A percentile compares a stretch with the other conserved stretches of the same genome.
These are phyloP conservation scores for Stentor coeruleus DNA, from an alignment of 73 alveolate genomes.

Conservation along the genomic window DNA sequence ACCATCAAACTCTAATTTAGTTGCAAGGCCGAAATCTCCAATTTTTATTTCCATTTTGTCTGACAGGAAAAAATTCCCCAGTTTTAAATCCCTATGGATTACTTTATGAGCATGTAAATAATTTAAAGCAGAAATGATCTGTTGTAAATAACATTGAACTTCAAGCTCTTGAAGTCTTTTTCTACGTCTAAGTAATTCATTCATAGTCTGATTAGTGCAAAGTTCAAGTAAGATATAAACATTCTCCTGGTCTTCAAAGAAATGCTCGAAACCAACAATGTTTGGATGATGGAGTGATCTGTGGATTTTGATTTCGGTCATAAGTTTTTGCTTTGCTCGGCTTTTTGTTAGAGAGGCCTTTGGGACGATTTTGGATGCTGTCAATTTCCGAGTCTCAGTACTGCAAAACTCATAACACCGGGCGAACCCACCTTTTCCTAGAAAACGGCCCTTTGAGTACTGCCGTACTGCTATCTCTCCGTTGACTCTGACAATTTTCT, in stretches of 20 bases:
- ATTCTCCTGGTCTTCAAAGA: slow-evolving; percentile 85
- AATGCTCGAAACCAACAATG: slow-evolving; percentile 84
- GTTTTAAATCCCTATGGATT: slow-evolving; percentile 95
- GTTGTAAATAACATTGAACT: slow-evolving; percentile 85
- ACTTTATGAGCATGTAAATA: slow-evolving; percentile 91
- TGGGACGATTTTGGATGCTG: slow-evolving; percentile 78
- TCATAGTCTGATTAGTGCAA: slow-evolving; percentile 84
- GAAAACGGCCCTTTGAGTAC: slow-evolving; percentile 53
- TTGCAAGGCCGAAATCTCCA: slow-evolving; percentile 99
- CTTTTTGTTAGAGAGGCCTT: slow-evolving; percentile 59
- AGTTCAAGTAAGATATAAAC: slow-evolving; percentile 86
- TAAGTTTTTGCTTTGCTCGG: slow-evolving; percentile 72
- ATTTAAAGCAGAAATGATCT: slow-evolving; percentile 86
- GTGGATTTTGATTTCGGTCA: slow-evolving; percentile 86
- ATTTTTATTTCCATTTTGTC: slow-evolving; percentile 96
- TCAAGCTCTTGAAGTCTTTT: slow-evolving; percentile 91
- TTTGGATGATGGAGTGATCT: slow-evolving; percentile 78
- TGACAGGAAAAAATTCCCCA: slow-evolving; percentile 91
- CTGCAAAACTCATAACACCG: slow-evolving; percentile 73
- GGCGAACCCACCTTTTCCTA: slow-evolving; percentile 92
- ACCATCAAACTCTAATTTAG: slow-evolving; percentile 96
- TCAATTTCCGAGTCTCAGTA: slow-evolving; percentile 49
- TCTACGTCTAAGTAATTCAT: slow-evolving; percentile 93
- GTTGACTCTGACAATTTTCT: slow-evolving; percentile 34
- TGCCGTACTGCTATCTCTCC: slow-evolving; percentile 47